These are phyloP conservation scores for Ustilago bromivora DNA, from an alignment of 1,284 basidiomycete genomes.

Conservation along the genomic window DNA sequence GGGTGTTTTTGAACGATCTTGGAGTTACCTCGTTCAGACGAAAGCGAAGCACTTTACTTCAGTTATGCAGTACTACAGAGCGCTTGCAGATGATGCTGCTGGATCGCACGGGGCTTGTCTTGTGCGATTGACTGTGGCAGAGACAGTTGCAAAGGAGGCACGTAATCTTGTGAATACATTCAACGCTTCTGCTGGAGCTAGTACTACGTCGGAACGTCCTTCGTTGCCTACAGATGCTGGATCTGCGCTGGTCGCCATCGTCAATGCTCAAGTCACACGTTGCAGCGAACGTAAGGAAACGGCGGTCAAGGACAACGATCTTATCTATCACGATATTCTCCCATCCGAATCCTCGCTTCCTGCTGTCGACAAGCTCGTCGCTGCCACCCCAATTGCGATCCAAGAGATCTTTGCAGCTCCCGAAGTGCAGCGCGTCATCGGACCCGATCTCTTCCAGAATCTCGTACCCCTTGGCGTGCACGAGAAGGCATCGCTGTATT, in stretches of 20 bases:
- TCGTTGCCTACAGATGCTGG: slow-evolving; percentile 90
- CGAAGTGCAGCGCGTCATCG: slow-evolving; percentile 94
- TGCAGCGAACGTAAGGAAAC: slow-evolving; percentile 82
- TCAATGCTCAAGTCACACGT: slow-evolving; percentile 83
- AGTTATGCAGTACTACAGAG: slow-evolving; percentile 87
- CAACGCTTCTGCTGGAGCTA: slow-evolving; percentile 78
- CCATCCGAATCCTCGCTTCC: slow-evolving; percentile 85
- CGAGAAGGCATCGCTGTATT: slow-evolving; percentile 94
- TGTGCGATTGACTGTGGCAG: slow-evolving; percentile 83
- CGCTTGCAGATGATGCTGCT: slow-evolving; percentile 80
- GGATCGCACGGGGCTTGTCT: slow-evolving; percentile 88
- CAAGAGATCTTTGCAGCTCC: slow-evolving; percentile 92
- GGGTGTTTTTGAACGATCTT: slow-evolving; percentile 93
- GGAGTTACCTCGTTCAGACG: slow-evolving; percentile 87
- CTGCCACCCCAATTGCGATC: slow-evolving; percentile 85
- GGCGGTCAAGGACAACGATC: slow-evolving; percentile 90
- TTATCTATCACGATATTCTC: slow-evolving; percentile 96
- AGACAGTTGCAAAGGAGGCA: slow-evolving; percentile 86
- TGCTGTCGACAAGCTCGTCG: slow-evolving; percentile 80
- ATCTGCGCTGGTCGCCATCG: slow-evolving; percentile 81
- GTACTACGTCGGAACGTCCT: slow-evolving; percentile 70
- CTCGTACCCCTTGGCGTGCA: slow-evolving; percentile 94
- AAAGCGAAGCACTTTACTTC: slow-evolving; percentile 92
- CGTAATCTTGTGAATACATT: slow-evolving; percentile 79
- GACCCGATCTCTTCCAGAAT: slow-evolving; percentile 87